A percentile compares a stretch with the other conserved stretches of the same genome.
Conservation (phyloP, 148 eudicot species). For the Rhododendron griersonianum region DNA sequence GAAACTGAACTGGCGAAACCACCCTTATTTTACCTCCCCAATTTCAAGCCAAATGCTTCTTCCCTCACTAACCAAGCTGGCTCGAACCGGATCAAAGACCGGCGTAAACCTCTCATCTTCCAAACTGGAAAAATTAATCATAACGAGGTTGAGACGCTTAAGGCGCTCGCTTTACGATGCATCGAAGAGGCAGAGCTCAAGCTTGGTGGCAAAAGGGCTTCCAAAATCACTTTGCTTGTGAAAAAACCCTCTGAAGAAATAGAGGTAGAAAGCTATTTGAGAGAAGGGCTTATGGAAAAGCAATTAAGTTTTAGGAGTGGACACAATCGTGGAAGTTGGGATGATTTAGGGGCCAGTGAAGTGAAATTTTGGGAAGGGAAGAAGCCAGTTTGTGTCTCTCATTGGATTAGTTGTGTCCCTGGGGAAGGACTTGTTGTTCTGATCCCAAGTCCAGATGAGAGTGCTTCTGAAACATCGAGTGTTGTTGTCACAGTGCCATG, state of each 20-base stretch:
- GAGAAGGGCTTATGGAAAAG: slow-evolving; percentile 6
- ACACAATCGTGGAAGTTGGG: slow-evolving; percentile 22
- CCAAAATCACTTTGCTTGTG: slow-evolving; percentile 18
- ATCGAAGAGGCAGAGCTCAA: slow-evolving; percentile 26
- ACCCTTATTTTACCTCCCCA: slow-evolving; percentile 31
- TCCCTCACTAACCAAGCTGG: background rate
- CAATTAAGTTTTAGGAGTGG: background rate
- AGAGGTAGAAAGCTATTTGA: slow-evolving; percentile 16
- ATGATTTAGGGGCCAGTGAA: slow-evolving; percentile 26
- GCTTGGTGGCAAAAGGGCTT: slow-evolving; percentile 21
- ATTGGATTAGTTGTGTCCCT: slow-evolving; percentile 31
- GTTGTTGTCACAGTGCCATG: slow-evolving; percentile 15
- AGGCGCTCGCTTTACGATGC: slow-evolving; percentile 20
- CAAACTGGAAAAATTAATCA: background rate
- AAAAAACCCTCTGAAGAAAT: slow-evolving; percentile 14
- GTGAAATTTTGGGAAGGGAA: slow-evolving; percentile 22
- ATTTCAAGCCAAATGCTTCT: slow-evolving; percentile 9
- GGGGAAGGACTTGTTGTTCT: slow-evolving; percentile 29
- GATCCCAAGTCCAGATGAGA: slow-evolving; percentile 18
- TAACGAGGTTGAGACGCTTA: slow-evolving; percentile 9
- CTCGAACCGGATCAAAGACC: background rate
- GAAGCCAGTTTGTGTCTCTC: slow-evolving; percentile 22
- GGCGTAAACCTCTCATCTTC: slow-evolving; percentile 28
- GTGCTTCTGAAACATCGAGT: slow-evolving; percentile 5
- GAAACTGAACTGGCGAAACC: slow-evolving; percentile 9